A percentile compares a stretch with the other conserved stretches of the same genome.
Evolutionary conservation across 805 yeast species (phyloP).

Genomic region (Wickerhamiella azyma): DNA sequence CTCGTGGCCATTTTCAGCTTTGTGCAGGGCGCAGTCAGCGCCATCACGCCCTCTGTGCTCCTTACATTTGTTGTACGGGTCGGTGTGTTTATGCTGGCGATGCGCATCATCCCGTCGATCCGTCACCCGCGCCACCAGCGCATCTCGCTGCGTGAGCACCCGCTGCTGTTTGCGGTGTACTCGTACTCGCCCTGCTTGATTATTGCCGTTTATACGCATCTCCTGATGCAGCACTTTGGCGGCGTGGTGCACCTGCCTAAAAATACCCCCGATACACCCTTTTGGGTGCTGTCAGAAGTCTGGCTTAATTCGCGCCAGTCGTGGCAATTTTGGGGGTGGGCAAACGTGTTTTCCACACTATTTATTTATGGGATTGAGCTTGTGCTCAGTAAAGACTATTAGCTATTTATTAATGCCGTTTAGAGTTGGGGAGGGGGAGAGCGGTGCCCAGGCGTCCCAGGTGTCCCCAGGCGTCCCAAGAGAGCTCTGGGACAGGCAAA

Average conservation of each 20-base stretch:
- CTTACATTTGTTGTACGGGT: constrained; percentile 75
- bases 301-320: constrained; percentile 36
- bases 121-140: constrained; percentile 13
- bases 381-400: constrained; percentile 21
- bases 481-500: too few relatives aligned
- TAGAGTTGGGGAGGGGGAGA: too few relatives aligned
- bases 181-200: constrained; percentile 88
- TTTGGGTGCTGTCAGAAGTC: constrained; percentile 11
- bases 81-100: constrained; percentile 75
- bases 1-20: constrained; percentile 31
- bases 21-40: constrained; percentile 37
- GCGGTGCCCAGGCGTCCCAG: too few relatives aligned
- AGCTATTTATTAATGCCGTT: not conserved
- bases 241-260: constrained; percentile 17
- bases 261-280: constrained; percentile 9
- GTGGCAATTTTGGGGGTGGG: constrained; percentile 98
- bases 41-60: constrained; percentile 68
- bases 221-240: constrained; percentile 62
- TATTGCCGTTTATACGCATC: constrained; percentile 88
- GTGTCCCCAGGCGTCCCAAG: too few relatives aligned
- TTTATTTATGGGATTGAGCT: constrained; percentile 72
- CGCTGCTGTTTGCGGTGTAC: constrained; percentile 37
- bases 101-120: constrained; percentile 79
- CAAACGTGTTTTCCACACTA: constrained; percentile 69
- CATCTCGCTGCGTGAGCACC: constrained; percentile 8